Evolutionary conservation across 108 stramenopile genomes (phyloP), one percentile per base, ranked within the genome.

Genomic region (Chaetoceros muelleri): DNA sequence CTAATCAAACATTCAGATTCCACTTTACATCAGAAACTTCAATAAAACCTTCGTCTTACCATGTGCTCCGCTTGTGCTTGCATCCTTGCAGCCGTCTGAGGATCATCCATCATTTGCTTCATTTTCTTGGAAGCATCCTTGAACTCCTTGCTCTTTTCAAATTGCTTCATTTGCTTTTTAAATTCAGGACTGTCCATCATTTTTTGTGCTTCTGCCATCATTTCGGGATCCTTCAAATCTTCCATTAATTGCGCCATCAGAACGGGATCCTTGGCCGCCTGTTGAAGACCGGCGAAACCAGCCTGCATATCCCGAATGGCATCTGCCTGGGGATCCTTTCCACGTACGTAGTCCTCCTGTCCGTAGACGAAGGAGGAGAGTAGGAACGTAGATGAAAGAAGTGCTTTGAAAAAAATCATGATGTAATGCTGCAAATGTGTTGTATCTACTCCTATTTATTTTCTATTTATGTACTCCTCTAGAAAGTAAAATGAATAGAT

Each of bases 41-140:
- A 18, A 3, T 30, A 28, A 19, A 30, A n/a, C 3, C 52, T n/a
- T n/a, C n/a, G 5, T 10, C 34, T 86, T 52, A 85, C 54, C 90
- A 93, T 93, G 73, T 86, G 85, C 61, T 93, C 90, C 72, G 82
- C 78, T 67, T 84, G 78, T n/a, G 90, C 90, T 46, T 83, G 73
- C 60, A 83, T 71, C 49, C 71, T 67, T n/a, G 86, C 90, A n/a
- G 87, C 79, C 44, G 75, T 60, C 48, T 77, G 68, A n/a, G 90
- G 90, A 56, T 93, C 87, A 29, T 80, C 72, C 71, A 93, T 68
- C 30, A 74, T 66, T 29, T 88, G 73, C 31, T 53, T 61, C 19
- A 79, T 49, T 53, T 82, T 64, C 30, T 86, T 72, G 5, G 66
- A 24, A 44, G 48, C 30, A 23, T 82, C 53, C 67, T 93, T 86